phyloP scores from a whole-genome alignment of 345 rosid genomes.

The Gossypium thurberi region DNA sequence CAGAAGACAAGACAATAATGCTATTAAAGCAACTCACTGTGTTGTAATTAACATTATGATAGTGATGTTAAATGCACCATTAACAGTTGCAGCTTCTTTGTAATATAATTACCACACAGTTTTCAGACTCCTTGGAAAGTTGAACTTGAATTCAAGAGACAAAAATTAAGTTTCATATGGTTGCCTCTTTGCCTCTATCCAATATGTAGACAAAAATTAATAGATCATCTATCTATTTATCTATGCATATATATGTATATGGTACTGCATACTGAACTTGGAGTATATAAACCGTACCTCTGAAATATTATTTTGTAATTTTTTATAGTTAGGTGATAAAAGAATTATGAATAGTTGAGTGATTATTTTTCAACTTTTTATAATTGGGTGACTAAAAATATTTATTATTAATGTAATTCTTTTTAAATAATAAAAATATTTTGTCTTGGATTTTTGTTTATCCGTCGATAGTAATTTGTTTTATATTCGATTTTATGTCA shows the following conservation, averaged over 20 bases:
- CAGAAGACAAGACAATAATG: conserved; percentile 1
- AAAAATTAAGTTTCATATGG: background rate
- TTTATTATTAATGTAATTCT: too few species aligned
- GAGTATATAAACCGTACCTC: background rate
- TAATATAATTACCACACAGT: background rate
- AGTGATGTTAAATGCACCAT: background rate
- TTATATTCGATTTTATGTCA: too few species aligned
- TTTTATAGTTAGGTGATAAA: too few species aligned
- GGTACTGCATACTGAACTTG: background rate
- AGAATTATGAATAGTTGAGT: too few species aligned
- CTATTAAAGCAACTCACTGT: background rate
- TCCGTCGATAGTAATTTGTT: too few species aligned
- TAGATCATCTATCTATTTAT: background rate
- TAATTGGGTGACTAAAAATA: too few species aligned
- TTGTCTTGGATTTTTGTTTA: too few species aligned
- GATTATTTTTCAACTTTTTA: too few species aligned
- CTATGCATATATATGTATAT: background rate
- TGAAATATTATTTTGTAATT: background rate
- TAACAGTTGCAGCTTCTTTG: background rate
- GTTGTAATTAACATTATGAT: background rate
- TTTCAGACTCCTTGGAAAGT: background rate
- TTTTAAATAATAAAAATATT: too few species aligned
- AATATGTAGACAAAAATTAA: background rate
- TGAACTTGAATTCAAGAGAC: background rate
- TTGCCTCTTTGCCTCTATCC: background rate